These are phyloP conservation scores for Gyromitra esculenta DNA, from an alignment of 2,329 filamentous ascomycete species.

Conservation along the genomic window DNA sequence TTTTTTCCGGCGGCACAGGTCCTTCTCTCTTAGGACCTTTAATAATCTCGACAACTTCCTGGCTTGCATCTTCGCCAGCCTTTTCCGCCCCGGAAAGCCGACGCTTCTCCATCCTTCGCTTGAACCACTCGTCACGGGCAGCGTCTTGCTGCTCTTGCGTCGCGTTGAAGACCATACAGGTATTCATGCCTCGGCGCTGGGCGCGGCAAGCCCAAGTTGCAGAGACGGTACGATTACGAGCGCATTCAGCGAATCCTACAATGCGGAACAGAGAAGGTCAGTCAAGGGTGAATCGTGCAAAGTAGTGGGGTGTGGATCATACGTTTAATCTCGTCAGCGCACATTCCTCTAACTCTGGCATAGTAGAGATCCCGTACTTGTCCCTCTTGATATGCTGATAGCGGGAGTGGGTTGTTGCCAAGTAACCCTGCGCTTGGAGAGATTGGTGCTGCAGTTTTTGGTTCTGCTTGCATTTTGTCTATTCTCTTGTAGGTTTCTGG, in stretches of 20 bases:
- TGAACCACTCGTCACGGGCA: conserved; percentile 94
- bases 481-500: conserved; percentile 1
- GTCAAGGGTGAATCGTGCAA: conserved; percentile 2
- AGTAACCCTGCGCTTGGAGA: conserved; percentile 60
- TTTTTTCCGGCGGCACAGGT: conserved; percentile 22
- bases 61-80: conserved; percentile 63
- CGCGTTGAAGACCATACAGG: conserved; percentile 88
- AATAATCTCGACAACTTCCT: conserved; percentile 61
- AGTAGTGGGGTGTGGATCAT: conserved; percentile 1
- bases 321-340: conserved; percentile 73
- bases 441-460: conserved; percentile 8
- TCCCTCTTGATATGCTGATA: conserved; percentile 81
- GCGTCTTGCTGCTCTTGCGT: conserved; percentile 85
- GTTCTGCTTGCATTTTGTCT: conserved; percentile 24
- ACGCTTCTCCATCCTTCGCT: conserved; percentile 75
- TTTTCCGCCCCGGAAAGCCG: conserved; percentile 69
- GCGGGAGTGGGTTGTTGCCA: conserved; percentile 80
- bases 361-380: conserved; percentile 84
- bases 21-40: conserved; percentile 61
- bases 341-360: conserved; percentile 78
- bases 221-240: conserved; percentile 82
- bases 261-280: not conserved
- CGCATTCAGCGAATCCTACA: conserved; percentile 90
- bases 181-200: conserved; percentile 87
- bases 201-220: conserved; percentile 86